Evolutionary conservation across 1,284 basidiomycete species (phyloP), one percentile per base, ranked within the genome.

Genomic region (Phylloboletellus chloephorus): DNA sequence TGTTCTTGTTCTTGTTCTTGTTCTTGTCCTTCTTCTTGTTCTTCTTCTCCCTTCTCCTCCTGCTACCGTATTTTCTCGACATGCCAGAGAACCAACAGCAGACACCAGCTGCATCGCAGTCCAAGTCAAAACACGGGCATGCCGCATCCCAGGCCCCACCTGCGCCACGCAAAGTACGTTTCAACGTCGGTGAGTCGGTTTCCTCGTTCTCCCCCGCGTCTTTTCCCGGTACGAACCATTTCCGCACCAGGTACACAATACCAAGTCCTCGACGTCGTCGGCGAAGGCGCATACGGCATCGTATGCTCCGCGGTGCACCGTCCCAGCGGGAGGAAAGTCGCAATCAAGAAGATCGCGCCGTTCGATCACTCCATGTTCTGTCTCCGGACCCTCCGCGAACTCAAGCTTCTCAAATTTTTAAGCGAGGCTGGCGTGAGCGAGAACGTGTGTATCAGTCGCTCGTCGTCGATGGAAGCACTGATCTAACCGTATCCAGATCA

Each of bases 291-390:
- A 41, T 89, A 89, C 56, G 87, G 87, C 28, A 91, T 94, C 52
- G 90, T 92, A 52, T 92, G 88, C 56, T 89, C 87, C 19, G 90
- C 90, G 3, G 73, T 91, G 2, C 89, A 93, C 59, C 66, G 78
- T 54, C 82, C 86, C 8, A 88, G 79, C 40, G 81, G 82, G 36
- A 78, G 82, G 39, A 87, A 87, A 60, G 86, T 91, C 41, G 88
- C 88, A 38, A 89, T 89, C 69, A 90, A 92, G 75, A 90, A 90
- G 76, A 90, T 94, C 67, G 79, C 85, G 5, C 90, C 90, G 0
- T 93, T 94, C 52, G 90, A 93, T 61, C 90, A 93, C 58, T 87
- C 87, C 13, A 90, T 93, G 87, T 93, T 91, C 64, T 88, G 87
- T 53, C 68, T 92, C 41, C 72, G 90, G 32, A 93, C 90, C 0